Evolutionary conservation across 495 filamentous ascomycete genomes (phyloP).

Genomic region (Xylaria bambusicola): DNA sequence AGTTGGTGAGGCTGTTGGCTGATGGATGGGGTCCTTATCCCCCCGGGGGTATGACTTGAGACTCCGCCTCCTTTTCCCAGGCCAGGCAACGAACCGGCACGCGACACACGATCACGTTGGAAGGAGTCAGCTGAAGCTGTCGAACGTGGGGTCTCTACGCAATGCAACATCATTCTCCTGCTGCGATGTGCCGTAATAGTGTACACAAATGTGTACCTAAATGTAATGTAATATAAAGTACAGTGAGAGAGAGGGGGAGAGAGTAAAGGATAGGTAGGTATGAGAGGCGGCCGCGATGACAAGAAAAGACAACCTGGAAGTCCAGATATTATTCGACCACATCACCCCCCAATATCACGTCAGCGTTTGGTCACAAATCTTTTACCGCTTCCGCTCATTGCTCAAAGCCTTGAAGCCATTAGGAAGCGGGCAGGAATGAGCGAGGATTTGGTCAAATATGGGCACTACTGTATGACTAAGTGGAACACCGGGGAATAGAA

Average conservation of each 20-base stretch:
- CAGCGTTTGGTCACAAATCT: neutral
- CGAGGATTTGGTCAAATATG: too few relatives aligned
- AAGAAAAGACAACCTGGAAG: neutral
- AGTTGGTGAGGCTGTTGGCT: neutral
- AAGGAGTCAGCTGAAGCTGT: conserved; percentile 16
- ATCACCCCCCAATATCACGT: conserved; percentile 5
- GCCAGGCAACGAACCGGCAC: conserved; percentile 19
- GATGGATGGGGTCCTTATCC: neutral
- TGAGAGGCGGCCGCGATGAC: neutral
- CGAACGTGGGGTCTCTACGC: conserved; percentile 17
- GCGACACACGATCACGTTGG: conserved; percentile 17
- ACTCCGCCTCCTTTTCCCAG: conserved; percentile 12
- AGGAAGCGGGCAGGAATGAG: too few relatives aligned
- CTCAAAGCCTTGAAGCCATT: too few relatives aligned
- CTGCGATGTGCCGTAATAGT: too few relatives aligned
- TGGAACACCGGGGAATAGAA: too few relatives aligned
- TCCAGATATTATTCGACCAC: neutral
- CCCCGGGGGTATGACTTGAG: neutral
- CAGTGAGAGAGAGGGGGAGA: too few relatives aligned
- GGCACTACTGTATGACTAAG: too few relatives aligned
- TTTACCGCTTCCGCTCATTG: too few relatives aligned
- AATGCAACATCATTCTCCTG: conserved; percentile 8
- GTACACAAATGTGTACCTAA: too few relatives aligned
- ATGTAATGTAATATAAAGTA: too few relatives aligned
- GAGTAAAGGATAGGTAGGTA: too few relatives aligned